phyloP scores from a whole-genome alignment of 2,329 filamentous ascomycete species.

The Aspergillus quadricinctus region DNA sequence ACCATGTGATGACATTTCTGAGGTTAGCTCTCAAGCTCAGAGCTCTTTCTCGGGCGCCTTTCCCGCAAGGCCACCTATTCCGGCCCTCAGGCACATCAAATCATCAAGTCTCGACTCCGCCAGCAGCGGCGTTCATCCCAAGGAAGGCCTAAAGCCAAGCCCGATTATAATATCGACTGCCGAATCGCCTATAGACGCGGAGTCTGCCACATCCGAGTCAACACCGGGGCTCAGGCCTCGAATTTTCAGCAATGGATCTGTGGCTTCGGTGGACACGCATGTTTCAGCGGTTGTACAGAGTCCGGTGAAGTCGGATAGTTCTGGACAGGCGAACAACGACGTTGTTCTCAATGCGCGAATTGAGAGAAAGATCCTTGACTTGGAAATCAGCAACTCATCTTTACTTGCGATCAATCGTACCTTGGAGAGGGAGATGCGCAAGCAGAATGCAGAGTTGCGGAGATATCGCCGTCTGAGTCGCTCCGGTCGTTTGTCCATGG shows the following conservation, averaged over 20 bases:
- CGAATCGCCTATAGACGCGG: slow-evolving; percentile 16
- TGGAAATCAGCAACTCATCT: slow-evolving; percentile 95
- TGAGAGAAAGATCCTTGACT: slow-evolving; percentile 90
- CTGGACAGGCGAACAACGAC: slow-evolving; percentile 61
- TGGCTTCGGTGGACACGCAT: slow-evolving; percentile 35
- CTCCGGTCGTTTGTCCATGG: slow-evolving; percentile 67
- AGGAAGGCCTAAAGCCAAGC: slow-evolving; percentile 26
- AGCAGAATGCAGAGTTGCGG: slow-evolving; percentile 83
- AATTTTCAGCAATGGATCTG: slow-evolving; percentile 32
- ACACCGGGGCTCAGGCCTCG: slow-evolving; percentile 24
- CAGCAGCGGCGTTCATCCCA: slow-evolving; percentile 10
- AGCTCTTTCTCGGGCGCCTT: slow-evolving; percentile 17
- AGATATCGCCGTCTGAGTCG: slow-evolving; percentile 82
- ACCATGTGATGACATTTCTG: slow-evolving; percentile 18
- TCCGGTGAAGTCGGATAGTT: slow-evolving; percentile 42
- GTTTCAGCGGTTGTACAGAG: slow-evolving; percentile 50
- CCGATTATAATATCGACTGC: slow-evolving; percentile 28
- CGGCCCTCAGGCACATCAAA: slow-evolving; percentile 25
- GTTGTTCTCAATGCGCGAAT: slow-evolving; percentile 81
- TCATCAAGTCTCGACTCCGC: slow-evolving; percentile 32
- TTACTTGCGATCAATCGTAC: slow-evolving; percentile 92
- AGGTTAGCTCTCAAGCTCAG: slow-evolving; percentile 15
- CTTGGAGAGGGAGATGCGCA: slow-evolving; percentile 82
- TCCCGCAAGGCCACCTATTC: slow-evolving; percentile 10
- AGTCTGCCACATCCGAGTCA: slow-evolving; percentile 21